Base-by-base conservation (phyloP, 257 asterid genomes). In the Solanum okadae region DNA sequence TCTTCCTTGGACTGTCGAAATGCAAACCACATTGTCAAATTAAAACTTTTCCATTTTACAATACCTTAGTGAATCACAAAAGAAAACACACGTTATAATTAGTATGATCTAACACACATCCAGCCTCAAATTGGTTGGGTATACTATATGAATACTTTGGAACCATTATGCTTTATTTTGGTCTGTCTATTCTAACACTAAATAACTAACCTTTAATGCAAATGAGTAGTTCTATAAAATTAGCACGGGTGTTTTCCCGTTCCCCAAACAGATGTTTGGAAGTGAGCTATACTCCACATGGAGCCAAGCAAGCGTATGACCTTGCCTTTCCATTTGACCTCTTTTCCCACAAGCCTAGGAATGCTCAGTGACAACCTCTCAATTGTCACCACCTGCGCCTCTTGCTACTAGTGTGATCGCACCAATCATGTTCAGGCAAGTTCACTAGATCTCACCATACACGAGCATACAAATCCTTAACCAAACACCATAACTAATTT, bases 1-100 rank as follows among this genome's bases (percentile, higher is more conserved):
- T 96, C 98, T 92, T 92, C 98, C 84, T 92, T 92, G 20, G 98
- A 95, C 98, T 94, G 95, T 88, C 79, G 89, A 86, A 83, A 86
- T 23, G 85, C 37, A 44, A 27, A 86, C 78, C 46, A 63, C 33
- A 63, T 34, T 40, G 87, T 89, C 83, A 88, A 18, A 68, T 86
- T 44, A n/a, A 76, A 38, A 52, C 86, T 76, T 27, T 42, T 72
- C 52, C 72, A 27, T 34, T 56, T 84, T 42, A 70, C 18, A 87
- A 87, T 71, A 49, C 34, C 70, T 73, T 59, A 25, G 82, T 20
- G 88, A 86, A 90, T 77, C 78, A 22, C 89, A 86, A 68, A 71
- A 72, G 49, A 8, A 4, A 29, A 29, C 9, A 20, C 33, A 72
- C 0, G 13, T 8, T 46, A 73, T 72, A 18, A 73, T 56, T n/a